Conservation (phyloP, 768 basidiomycete genomes). For the Russula abietina region DNA sequence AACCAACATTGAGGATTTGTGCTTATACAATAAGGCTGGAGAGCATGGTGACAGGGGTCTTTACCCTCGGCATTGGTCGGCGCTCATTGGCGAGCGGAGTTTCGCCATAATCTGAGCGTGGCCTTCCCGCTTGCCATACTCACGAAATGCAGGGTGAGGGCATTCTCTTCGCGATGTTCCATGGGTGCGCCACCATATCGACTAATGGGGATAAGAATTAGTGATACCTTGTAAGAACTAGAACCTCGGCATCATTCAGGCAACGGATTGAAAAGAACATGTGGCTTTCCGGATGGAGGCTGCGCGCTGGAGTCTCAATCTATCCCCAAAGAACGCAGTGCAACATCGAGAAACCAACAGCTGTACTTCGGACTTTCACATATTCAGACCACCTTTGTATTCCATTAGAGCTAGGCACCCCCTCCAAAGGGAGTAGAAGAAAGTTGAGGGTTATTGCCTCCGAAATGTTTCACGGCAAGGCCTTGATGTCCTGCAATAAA, state of each 20-base stretch:
- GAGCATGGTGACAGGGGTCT: no score
- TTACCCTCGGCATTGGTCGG: no score
- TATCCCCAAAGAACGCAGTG: constrained; percentile 56
- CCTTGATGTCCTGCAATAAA: constrained; percentile 73
- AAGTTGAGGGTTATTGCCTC: neutral
- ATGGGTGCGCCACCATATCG: constrained; percentile 43
- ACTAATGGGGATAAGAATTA: constrained; percentile 92
- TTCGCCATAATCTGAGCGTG: no score
- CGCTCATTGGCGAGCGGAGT: no score
- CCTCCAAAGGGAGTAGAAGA: neutral
- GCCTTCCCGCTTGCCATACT: no score
- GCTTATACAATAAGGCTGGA: no score
- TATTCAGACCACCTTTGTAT: constrained; percentile 77
- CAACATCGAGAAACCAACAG: constrained; percentile 38
- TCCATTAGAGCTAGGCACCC: constrained; percentile 1
- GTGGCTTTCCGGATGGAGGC: constrained; percentile 68
- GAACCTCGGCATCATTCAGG: constrained; percentile 74
- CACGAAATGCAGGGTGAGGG: constrained; percentile 59
- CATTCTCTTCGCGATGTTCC: constrained; percentile 78
- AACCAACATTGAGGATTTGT: no score
- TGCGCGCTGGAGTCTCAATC: constrained; percentile 44
- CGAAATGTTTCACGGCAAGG: constrained; percentile 31
- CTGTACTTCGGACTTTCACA: constrained; percentile 61
- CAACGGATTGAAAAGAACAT: constrained; percentile 76
- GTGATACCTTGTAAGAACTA: constrained; percentile 86